Percentiles rank a stretch among this genome's conserved stretches.
Conservation (phyloP, 2,329 filamentous ascomycete species). For the Scytalidium lignicola region DNA sequence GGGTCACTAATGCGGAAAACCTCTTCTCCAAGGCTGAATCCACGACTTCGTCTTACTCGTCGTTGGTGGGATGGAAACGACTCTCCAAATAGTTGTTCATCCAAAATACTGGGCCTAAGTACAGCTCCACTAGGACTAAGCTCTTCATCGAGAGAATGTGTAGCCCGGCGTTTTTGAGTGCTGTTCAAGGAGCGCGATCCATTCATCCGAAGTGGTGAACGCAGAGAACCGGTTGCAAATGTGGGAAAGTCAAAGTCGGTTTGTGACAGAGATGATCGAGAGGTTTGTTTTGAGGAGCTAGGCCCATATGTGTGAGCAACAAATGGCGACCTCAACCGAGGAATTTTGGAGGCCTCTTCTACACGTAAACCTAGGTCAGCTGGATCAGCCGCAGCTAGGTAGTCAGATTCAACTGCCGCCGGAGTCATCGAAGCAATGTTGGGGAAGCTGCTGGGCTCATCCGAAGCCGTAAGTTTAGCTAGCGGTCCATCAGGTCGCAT, state of each 20-base stretch:
- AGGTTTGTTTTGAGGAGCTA: conserved; percentile 42
- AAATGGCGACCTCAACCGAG: conserved; percentile 33
- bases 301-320: conserved; percentile 56
- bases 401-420: conserved; percentile 9
- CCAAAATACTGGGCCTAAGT: conserved; percentile 22
- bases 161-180: conserved; percentile 26
- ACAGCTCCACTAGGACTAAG: conserved; percentile 18
- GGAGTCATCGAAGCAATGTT: conserved; percentile 14
- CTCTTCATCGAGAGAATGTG: conserved; percentile 21
- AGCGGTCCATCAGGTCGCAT: conserved; percentile 61
- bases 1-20: conserved; percentile 14
- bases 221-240: conserved; percentile 14
- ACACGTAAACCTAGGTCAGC: not conserved
- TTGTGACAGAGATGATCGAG: conserved; percentile 11
- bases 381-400: conserved; percentile 8
- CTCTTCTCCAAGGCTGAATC: conserved; percentile 28
- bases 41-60: conserved; percentile 24
- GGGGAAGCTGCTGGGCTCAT: conserved; percentile 8
- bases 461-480: conserved; percentile 51
- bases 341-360: not conserved
- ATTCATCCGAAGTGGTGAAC: conserved; percentile 24
- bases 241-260: conserved; percentile 8
- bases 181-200: conserved; percentile 19
- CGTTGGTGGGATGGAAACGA: conserved; percentile 16
- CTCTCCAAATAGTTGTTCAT: conserved; percentile 25